Evolutionary conservation across 768 basidiomycete genomes (phyloP), one percentile per base, ranked within the genome.

Genomic region (Lactifluus volemus): DNA sequence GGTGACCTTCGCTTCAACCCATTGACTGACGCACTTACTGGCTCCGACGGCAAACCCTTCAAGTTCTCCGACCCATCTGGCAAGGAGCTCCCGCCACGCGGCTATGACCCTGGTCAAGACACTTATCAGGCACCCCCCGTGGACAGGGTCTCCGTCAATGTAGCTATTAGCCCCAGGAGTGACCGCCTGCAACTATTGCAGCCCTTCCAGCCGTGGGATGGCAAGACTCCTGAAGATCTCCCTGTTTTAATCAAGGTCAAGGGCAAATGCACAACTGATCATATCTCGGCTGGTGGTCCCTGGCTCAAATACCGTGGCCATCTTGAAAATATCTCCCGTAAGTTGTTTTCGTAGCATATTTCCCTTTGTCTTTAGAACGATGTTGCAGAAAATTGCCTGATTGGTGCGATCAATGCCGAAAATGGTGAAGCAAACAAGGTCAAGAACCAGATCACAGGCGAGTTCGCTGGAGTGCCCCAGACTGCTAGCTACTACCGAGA

Each of bases 281-380:
- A 96, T 75, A 94, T 96, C 74, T 90, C 88, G 63, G 95, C 95
- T 71, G 96, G 95, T 79, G 96, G 96, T 61, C 96, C 96, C 49
- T 98, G 96, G 96, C 84, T 98, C 79, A 98, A 98, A 78, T 98
- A 95, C 81, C 92, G 96, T 79, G 96, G 96, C 64, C 96, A 98
- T 76, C 86, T 98, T 70, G 83, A 97, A 74, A 98, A 98, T 81
- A 98, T 97, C 73, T 97, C 95, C 36, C 91, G 89, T 89, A 64
- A 64, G 85, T 19, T 55, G 51, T 29, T 47, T 39, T 62, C 54
- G n/a, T 59, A 65, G 25, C 36, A 12, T 63, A 52, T 56, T 66
- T 19, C 59, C 29, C 9, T 45, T 41, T 30, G 59, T 32, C 7
- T 49, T 42, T 8, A 25, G 53, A 11, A 48, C 11, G 5, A 32